Conservation (phyloP, 2,329 filamentous ascomycete species). For the Aspergillus eucalypticola region DNA sequence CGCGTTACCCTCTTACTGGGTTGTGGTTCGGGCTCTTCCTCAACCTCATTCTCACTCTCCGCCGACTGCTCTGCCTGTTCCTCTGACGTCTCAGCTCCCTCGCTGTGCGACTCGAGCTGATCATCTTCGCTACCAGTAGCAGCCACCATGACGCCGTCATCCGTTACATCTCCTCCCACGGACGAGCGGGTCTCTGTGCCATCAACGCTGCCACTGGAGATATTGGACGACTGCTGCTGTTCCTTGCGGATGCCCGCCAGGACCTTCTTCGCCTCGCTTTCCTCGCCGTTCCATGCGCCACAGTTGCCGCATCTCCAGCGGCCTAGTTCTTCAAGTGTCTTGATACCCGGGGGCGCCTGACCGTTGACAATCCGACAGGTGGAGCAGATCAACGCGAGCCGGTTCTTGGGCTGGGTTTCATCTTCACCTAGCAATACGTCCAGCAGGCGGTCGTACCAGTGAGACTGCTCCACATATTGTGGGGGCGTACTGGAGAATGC, state of each 20-base stretch:
- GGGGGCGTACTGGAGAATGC: constrained; percentile 43
- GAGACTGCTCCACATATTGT: constrained; percentile 49
- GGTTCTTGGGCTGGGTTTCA: constrained; percentile 87
- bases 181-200: constrained; percentile 20
- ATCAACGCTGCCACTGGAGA: constrained; percentile 19
- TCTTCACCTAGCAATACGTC: constrained; percentile 93
- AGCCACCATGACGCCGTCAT: constrained; percentile 31
- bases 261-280: constrained; percentile 73
- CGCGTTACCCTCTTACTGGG: constrained; percentile 24
- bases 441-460: constrained; percentile 94
- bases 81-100: constrained; percentile 23
- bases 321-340: constrained; percentile 74
- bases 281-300: constrained; percentile 75
- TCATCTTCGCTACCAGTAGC: constrained; percentile 28
- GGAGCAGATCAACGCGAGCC: constrained; percentile 80
- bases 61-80: neutral
- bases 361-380: constrained; percentile 89
- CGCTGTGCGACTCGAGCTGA: constrained; percentile 22
- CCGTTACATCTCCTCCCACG: constrained; percentile 23
- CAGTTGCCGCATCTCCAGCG: constrained; percentile 89
- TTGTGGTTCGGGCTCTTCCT: constrained; percentile 10
- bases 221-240: constrained; percentile 14
- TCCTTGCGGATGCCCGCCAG: constrained; percentile 62
- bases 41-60: constrained; percentile 16
- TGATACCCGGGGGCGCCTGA: constrained; percentile 86